Conservation (phyloP, 2,329 filamentous ascomycete species). For the Knoxdaviesia proteae region DNA sequence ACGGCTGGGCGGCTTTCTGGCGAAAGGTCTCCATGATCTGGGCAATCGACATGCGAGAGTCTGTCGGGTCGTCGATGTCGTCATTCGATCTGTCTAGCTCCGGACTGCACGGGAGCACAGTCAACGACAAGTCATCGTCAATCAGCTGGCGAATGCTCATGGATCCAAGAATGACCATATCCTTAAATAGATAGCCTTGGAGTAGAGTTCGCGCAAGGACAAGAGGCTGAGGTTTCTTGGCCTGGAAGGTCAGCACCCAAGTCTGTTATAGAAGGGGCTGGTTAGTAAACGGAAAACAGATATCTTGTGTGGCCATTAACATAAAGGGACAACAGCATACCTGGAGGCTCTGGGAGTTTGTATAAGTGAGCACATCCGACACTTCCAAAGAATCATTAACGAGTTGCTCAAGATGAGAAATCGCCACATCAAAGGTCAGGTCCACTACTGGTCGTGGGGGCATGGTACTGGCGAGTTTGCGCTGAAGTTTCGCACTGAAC, state of each 20-base stretch:
- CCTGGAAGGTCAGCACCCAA: conserved; percentile 54
- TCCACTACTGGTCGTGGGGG: conserved; percentile 79
- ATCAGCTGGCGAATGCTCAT: conserved; percentile 55
- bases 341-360: conserved; percentile 46
- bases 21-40: conserved; percentile 52
- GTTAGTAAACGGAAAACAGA: neutral
- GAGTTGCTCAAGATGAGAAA: conserved; percentile 46
- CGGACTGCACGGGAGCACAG: conserved; percentile 50
- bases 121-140: conserved; percentile 59
- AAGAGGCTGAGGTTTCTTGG: conserved; percentile 61
- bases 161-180: conserved; percentile 45
- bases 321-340: conserved; percentile 19
- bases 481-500: conserved; percentile 78
- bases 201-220: conserved; percentile 68
- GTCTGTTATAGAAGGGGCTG: conserved; percentile 22
- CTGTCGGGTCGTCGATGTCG: conserved; percentile 50
- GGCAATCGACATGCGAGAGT: conserved; percentile 54
- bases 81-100: conserved; percentile 58
- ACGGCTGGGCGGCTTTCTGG: conserved; percentile 42
- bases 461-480: conserved; percentile 81
- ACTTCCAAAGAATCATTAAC: conserved; percentile 53
- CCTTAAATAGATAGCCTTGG: conserved; percentile 54
- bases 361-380: conserved; percentile 44
- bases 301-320: neutral
- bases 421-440: conserved; percentile 50